A percentile compares a stretch with the other conserved stretches of the same genome.
Evolutionary conservation across 352 stramenopile genomes (phyloP).

Genomic region (Globisporangium splendens): DNA sequence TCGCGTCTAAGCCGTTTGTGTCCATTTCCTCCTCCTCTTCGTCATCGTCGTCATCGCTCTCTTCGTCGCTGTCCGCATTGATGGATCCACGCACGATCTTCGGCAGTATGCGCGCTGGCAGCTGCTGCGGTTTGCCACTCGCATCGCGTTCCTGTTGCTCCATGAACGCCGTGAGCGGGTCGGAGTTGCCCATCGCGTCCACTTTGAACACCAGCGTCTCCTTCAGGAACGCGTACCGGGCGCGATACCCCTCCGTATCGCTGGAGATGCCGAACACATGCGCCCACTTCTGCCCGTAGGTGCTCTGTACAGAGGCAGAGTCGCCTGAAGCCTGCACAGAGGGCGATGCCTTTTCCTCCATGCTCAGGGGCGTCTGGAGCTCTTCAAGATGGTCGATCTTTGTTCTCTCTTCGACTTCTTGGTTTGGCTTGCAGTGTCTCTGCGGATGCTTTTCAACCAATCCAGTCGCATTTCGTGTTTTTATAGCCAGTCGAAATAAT

Average conservation of each 20-base stretch:
- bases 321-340: too few relatives aligned
- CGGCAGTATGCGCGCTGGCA: neutral
- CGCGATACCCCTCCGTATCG: conserved; percentile 17
- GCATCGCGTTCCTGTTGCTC: neutral
- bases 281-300: conserved; percentile 31
- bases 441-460: too few relatives aligned
- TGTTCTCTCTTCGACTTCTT: too few relatives aligned
- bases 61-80: conserved; percentile 15
- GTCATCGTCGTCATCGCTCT: conserved; percentile 9
- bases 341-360: too few relatives aligned
- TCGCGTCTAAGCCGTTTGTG: too few relatives aligned
- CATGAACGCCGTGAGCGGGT: conserved; percentile 42
- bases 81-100: conserved; percentile 13
- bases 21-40: neutral
- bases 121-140: neutral
- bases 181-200: conserved; percentile 38
- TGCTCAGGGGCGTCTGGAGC: too few relatives aligned
- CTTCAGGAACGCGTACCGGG: conserved; percentile 55
- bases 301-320: neutral
- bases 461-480: too few relatives aligned
- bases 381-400: too few relatives aligned
- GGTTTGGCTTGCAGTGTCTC: too few relatives aligned
- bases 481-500: too few relatives aligned
- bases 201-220: conserved; percentile 64
- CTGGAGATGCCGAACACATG: conserved; percentile 22